Evolutionary conservation across 2,329 filamentous ascomycete species (phyloP).

Genomic region (Scytalidium sp.): DNA sequence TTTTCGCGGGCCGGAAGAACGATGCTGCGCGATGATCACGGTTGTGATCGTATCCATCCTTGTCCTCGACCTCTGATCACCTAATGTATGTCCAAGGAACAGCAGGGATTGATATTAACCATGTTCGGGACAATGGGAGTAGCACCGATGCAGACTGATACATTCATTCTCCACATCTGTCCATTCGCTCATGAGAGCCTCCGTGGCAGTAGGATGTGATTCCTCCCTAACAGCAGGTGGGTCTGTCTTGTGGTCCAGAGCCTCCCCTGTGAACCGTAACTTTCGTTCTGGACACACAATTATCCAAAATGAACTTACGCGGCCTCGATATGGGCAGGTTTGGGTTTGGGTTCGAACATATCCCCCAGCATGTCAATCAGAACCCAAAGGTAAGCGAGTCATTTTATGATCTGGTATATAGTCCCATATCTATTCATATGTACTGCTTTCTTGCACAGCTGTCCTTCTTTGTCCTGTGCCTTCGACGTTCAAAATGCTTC

Average conservation of each 20-base stretch:
- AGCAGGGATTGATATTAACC: not conserved
- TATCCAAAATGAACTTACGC: not conserved
- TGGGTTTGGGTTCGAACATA: not conserved
- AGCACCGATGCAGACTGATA: not conserved
- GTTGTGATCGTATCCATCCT: not conserved
- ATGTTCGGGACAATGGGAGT: not conserved
- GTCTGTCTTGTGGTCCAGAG: not conserved
- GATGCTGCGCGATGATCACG: not conserved
- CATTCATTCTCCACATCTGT: not conserved
- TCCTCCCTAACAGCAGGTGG: not conserved
- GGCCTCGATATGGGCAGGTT: not conserved
- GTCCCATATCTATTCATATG: not conserved
- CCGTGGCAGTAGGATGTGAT: not conserved
- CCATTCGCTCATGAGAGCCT: not conserved
- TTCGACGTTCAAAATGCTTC: not conserved
- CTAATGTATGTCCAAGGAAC: not conserved
- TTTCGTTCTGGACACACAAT: not conserved
- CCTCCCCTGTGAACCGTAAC: not conserved
- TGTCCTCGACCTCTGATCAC: not conserved
- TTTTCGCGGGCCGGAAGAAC: not conserved
- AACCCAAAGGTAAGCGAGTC: not conserved
- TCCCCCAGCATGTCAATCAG: not conserved
- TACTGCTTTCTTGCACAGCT: not conserved
- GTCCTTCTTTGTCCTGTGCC: not conserved
- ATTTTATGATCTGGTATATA: not conserved